Conservation (phyloP, 108 stramenopile species). For the Pseudonitzschia multiseries region DNA sequence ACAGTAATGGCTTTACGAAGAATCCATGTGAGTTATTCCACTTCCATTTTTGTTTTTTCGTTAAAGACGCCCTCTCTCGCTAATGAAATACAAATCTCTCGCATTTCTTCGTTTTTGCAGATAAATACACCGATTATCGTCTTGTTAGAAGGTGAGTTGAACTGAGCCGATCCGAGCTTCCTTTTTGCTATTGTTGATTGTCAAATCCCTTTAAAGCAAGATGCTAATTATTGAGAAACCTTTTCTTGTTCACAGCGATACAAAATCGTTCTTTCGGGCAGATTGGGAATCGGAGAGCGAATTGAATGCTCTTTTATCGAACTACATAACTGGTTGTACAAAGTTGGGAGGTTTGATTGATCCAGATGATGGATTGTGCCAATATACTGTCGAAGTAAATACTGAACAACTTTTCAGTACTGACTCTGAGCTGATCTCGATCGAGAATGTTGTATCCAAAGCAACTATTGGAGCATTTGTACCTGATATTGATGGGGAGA, state of each 20-base stretch:
- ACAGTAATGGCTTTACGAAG: slow-evolving; percentile 22
- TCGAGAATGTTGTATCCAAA: slow-evolving; percentile 30
- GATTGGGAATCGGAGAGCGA: slow-evolving; percentile 10
- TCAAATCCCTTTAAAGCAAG: neutral
- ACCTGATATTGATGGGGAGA: neutral
- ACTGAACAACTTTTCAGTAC: slow-evolving; percentile 9
- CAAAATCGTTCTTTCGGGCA: slow-evolving; percentile 17
- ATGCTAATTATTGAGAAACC: neutral
- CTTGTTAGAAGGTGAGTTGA: too few relatives aligned
- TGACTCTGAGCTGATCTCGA: neutral
- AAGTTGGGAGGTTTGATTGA: slow-evolving; percentile 3
- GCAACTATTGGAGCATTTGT: slow-evolving; percentile 36
- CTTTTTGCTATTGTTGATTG: neutral
- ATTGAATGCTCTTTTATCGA: slow-evolving; percentile 2
- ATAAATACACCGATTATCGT: too few relatives aligned
- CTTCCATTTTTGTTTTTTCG: too few relatives aligned
- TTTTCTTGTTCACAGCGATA: neutral
- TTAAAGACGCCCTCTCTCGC: too few relatives aligned
- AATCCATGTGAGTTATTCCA: too few relatives aligned
- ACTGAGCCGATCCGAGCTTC: neutral
- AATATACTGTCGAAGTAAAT: slow-evolving; percentile 18
- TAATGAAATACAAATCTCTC: too few relatives aligned
- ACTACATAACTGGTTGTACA: slow-evolving; percentile 9
- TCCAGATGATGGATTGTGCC: slow-evolving; percentile 22
- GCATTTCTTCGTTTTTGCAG: too few relatives aligned